phyloP scores from a whole-genome alignment of 768 basidiomycete genomes.

The Boletus rufocinnamomeus region DNA sequence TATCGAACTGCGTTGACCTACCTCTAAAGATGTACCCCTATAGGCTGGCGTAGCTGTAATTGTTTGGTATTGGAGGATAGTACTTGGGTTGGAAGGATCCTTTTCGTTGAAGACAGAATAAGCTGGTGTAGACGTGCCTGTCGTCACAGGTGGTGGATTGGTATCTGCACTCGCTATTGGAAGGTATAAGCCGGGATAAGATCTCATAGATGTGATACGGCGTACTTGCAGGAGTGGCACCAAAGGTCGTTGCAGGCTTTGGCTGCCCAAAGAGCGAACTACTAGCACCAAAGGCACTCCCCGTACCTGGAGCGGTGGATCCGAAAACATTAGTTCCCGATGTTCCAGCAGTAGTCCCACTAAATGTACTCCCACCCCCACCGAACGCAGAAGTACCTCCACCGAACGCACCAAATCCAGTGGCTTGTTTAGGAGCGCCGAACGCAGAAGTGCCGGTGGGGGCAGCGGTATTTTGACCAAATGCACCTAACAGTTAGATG shows the following conservation, averaged over 20 bases:
- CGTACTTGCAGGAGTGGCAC: slow-evolving; percentile 38
- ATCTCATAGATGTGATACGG: slow-evolving; percentile 3
- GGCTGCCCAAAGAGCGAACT: slow-evolving; percentile 61
- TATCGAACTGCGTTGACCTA: slow-evolving; percentile 26
- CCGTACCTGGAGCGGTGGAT: slow-evolving; percentile 31
- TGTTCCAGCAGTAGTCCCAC: slow-evolving; percentile 35
- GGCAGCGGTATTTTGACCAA: slow-evolving; percentile 42
- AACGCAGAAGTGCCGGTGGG: slow-evolving; percentile 50
- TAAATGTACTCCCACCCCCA: slow-evolving; percentile 43
- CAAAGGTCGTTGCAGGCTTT: slow-evolving; percentile 48
- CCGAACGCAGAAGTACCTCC: slow-evolving; percentile 58
- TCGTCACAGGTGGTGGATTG: slow-evolving; percentile 56
- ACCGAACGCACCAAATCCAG: slow-evolving; percentile 78
- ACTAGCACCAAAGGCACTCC: slow-evolving; percentile 46
- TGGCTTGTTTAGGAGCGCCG: slow-evolving; percentile 65
- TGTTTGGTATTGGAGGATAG: slow-evolving; percentile 73
- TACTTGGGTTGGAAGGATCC: slow-evolving; percentile 48
- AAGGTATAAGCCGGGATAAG: slow-evolving; percentile 13
- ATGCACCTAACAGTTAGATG: slow-evolving; percentile 36
- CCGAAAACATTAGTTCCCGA: slow-evolving; percentile 39
- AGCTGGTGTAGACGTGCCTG: slow-evolving; percentile 67
- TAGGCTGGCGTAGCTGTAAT: slow-evolving; percentile 83
- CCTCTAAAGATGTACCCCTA: slow-evolving; percentile 76
- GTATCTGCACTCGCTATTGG: slow-evolving; percentile 37
- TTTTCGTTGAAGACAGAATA: slow-evolving; percentile 66